These are phyloP conservation scores for Lachnellula occidentalis DNA, from an alignment of 2,329 filamentous ascomycete species.

Conservation along the genomic window DNA sequence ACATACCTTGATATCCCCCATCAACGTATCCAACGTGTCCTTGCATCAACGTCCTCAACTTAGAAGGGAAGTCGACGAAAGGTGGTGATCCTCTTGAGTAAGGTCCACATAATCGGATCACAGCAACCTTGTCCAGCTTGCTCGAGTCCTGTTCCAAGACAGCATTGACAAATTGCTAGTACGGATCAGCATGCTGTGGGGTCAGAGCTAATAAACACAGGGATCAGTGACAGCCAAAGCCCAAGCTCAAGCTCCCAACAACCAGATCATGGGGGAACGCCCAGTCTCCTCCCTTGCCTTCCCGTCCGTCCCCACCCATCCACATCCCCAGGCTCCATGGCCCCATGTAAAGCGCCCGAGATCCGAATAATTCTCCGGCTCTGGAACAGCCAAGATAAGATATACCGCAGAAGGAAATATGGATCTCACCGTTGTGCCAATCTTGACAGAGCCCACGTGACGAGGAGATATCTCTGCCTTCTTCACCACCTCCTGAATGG, in stretches of 20 bases:
- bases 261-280: background rate
- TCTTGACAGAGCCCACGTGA: conserved; percentile 42
- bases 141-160: conserved; percentile 44
- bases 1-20: conserved; percentile 31
- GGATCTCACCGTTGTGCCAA: conserved; percentile 35
- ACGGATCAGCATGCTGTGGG: background rate
- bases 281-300: background rate
- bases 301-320: background rate
- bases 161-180: conserved; percentile 44
- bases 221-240: too few relatives aligned
- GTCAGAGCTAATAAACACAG: background rate
- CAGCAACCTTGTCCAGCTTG: conserved; percentile 45
- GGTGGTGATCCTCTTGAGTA: conserved; percentile 45
- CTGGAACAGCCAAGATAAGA: background rate
- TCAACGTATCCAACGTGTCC: conserved; percentile 45
- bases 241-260: too few relatives aligned
- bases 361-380: background rate
- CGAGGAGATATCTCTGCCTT: conserved; percentile 34
- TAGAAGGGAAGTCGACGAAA: conserved; percentile 43
- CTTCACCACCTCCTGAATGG: conserved; percentile 39
- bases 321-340: background rate
- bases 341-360: background rate
- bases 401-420: background rate
- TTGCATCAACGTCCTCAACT: conserved; percentile 40
- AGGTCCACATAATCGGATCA: conserved; percentile 43